Evolutionary conservation across 2,329 filamentous ascomycete genomes (phyloP), one percentile per base, ranked within the genome.

Genomic region (Epichloe coenophiala): DNA sequence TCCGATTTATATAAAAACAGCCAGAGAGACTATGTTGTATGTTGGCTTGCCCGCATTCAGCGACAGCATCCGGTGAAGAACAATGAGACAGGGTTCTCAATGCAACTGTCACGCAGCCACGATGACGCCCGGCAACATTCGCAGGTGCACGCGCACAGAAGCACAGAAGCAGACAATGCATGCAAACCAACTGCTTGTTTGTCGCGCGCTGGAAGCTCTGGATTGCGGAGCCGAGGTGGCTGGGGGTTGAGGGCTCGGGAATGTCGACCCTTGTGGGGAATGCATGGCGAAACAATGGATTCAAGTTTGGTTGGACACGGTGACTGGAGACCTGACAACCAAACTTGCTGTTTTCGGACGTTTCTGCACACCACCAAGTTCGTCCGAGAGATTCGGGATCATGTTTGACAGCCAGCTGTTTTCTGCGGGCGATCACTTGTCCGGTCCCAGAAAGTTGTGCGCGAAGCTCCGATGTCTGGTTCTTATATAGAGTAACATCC

Each of bases 211-310:
- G 21, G 17, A n/a, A 37, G 5, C 13, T n/a, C 23, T 51, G 42
- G 37, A 46, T 46, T 52, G 47, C 19, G 47, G 42, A 45, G 37
- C 13, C 17, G 37, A 21, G 46, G 49, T 48, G 46, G 46, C 27
- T 45, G 46, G 31, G 13, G 2, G 19, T 37, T 36, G 38, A 36
- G 11, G 36, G 15, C 27, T 35, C 36, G 43, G 47, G 47, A 52
- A 49, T 49, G 50, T 40, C 19, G 17, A 38, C 8, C 23, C 21
- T 8, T 45, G 35, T 15, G 37, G 46, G 40, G 40, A 40, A 39
- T 40, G 41, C 33, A 5, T 9, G 42, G 41, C 5, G 6, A 41
- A 41, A 45, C 27, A 41, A 37, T 33, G n/a, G 8, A 4, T 31
- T 31, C 27, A 31, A 12, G 38, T 27, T 31, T 37, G 35, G 45